Evolutionary conservation across 805 yeast genomes (phyloP).

Genomic region (Kodamaea laetipori): DNA sequence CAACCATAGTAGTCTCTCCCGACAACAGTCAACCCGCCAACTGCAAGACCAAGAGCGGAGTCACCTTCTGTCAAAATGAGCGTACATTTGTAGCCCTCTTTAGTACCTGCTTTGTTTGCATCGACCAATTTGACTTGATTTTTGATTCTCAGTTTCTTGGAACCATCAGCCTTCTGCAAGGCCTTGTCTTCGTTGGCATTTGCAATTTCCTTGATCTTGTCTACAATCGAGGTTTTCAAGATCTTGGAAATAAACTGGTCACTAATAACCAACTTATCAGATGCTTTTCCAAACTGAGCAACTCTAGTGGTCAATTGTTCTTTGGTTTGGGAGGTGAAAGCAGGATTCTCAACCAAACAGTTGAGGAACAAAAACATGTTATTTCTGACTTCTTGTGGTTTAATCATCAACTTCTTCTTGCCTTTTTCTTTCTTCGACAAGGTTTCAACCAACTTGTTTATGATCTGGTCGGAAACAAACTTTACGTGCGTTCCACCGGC

Average conservation of each 20-base stretch:
- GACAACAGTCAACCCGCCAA: constrained; percentile 89
- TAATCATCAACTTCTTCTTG: constrained; percentile 66
- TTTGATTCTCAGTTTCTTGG: constrained; percentile 79
- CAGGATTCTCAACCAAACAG: constrained; percentile 93
- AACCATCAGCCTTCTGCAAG: constrained; percentile 85
- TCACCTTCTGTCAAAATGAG: constrained; percentile 95
- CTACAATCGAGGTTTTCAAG: constrained; percentile 65
- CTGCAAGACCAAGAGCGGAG: constrained; percentile 90
- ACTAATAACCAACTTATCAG: constrained; percentile 61
- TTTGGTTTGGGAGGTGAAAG: constrained; percentile 96
- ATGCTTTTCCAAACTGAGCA: constrained; percentile 74
- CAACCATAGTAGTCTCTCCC: constrained; percentile 96
- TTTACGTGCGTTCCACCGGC: constrained; percentile 96
- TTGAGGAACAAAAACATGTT: constrained; percentile 90
- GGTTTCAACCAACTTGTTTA: constrained; percentile 70
- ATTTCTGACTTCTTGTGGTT: constrained; percentile 85
- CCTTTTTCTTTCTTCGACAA: constrained; percentile 66
- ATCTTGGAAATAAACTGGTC: constrained; percentile 75
- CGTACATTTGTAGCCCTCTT: constrained; percentile 89
- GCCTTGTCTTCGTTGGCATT: constrained; percentile 86
- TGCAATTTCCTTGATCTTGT: constrained; percentile 80
- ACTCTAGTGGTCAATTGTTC: constrained; percentile 91
- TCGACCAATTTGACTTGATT: constrained; percentile 89
- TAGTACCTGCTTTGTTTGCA: constrained; percentile 95
- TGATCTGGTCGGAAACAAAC: constrained; percentile 80